Evolutionary conservation across 139 green algal genomes (phyloP).

Genomic region (Tetradesmus obliquus): DNA sequence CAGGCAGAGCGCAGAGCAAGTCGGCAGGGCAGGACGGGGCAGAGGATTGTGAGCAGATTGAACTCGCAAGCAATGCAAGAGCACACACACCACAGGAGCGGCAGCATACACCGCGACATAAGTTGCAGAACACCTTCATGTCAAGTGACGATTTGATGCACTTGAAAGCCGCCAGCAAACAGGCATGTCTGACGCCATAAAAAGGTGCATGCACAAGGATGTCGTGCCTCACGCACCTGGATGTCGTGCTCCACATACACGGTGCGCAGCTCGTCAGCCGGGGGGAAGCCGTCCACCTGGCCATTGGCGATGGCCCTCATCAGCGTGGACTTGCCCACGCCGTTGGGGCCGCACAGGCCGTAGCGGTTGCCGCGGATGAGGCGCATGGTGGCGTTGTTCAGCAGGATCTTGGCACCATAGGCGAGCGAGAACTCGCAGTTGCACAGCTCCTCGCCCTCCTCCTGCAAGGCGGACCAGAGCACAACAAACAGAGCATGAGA

Average conservation of each 20-base stretch:
- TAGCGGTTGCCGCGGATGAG: constrained; percentile 83
- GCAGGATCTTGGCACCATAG: constrained; percentile 92
- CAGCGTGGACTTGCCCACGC: constrained; percentile 91
- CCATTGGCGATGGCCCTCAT: constrained; percentile 95
- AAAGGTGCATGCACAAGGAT: too few relatives aligned
- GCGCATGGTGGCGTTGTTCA: constrained; percentile 88
- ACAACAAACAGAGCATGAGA: not conserved
- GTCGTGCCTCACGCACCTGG: constrained; percentile 9
- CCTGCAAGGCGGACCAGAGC: constrained; percentile 66
- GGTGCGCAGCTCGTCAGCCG: constrained; percentile 83
- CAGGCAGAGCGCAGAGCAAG: not conserved
- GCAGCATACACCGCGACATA: too few relatives aligned
- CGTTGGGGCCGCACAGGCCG: constrained; percentile 91
- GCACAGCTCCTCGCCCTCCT: constrained; percentile 91
- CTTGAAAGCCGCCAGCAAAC: not conserved
- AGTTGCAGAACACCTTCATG: too few relatives aligned
- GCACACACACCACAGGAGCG: not conserved
- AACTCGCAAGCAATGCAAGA: not conserved
- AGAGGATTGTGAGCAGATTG: not conserved
- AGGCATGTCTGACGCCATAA: not conserved
- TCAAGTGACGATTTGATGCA: too few relatives aligned
- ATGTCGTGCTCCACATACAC: constrained; percentile 96
- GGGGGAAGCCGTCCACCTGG: constrained; percentile 92
- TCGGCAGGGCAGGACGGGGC: not conserved
- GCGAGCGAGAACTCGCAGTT: constrained; percentile 93